Base-by-base conservation (phyloP, 805 yeast species). In the Sungouiozyma intestinalis region DNA sequence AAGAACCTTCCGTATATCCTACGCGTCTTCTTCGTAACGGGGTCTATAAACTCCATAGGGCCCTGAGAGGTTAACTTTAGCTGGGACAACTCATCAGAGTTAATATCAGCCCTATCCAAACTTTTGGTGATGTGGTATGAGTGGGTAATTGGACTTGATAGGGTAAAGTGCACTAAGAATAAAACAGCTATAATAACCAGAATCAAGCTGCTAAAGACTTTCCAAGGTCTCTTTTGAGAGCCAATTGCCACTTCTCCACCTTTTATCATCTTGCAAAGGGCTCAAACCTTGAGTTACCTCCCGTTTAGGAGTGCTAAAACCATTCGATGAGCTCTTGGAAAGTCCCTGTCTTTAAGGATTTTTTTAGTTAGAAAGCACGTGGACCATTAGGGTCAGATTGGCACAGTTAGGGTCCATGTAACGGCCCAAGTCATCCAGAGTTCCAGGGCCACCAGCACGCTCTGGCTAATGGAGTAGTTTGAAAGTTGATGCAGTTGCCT, bases 1-100 rank as follows among this genome's bases (percentile, higher is more conserved):
- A 85, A 63, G 54, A 85, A 86, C 42, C 92, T 63, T 1, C 95
- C 95, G 51, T 80, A 83, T 13, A 81, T 33, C 17, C 45, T 47
- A 31, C 48, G 47, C 16, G 46, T 47, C 33, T 44, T 53, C 4
- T 53, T 54, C 3, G 45, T 43, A 3, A 16, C 21, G 4, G 39
- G 33, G 20, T 49, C 51, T 3, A 41, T 32, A 6, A 54, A 47
- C n/a, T 54, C 45, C 3, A 69, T 46, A 1, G 74, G 69, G 16
- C 58, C 63, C 40, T 58, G 57, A 1, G 71, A 72, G 2, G 72
- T 68, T 8, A 72, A 47, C 0, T 73, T 72, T 14, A 71, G 49
- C 8, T 44, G 48, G 6, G 6, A 16, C 16, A 40, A 11, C 16
- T 43, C 40, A 14, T 31, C 38, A 21, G 29, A 7, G 11, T 24